Evolutionary conservation across 2,329 filamentous ascomycete genomes (phyloP).

Genomic region (Penicillium sp.): DNA sequence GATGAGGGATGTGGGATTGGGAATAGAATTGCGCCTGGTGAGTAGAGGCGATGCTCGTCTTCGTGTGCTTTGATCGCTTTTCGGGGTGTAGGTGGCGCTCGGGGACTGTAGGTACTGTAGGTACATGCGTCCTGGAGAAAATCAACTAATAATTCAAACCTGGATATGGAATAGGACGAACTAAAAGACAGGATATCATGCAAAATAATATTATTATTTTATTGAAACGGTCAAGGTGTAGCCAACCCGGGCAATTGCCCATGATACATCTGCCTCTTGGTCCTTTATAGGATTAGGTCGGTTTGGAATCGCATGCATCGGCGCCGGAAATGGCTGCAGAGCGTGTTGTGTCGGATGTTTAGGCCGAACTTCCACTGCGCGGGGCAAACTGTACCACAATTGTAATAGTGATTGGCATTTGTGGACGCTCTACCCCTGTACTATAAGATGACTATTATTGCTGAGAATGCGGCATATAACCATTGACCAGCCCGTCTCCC

Average conservation of each 20-base stretch:
- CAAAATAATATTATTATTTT: neutral
- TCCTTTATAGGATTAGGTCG: constrained; percentile 1
- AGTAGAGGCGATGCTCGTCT: neutral
- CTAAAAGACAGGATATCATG: neutral
- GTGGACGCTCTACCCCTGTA: neutral
- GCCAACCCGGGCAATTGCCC: neutral
- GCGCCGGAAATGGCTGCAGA: constrained; percentile 11
- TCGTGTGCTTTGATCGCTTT: constrained; percentile 16
- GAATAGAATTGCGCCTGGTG: neutral
- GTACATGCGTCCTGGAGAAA: constrained; percentile 2
- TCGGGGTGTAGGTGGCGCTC: constrained; percentile 10
- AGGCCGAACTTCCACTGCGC: constrained; percentile 15
- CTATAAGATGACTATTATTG: neutral
- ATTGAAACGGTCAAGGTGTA: neutral
- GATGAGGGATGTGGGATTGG: neutral
- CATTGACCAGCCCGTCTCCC: neutral
- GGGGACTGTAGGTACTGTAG: neutral
- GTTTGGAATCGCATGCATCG: neutral
- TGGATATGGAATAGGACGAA: neutral
- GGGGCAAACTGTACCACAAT: neutral
- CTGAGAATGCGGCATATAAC: neutral
- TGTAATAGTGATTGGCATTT: neutral
- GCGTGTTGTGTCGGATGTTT: constrained; percentile 7
- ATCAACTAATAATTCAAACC: neutral
- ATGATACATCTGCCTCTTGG: neutral